Evolutionary conservation across 768 basidiomycete genomes (phyloP).

Genomic region (Macrolepiota albuminosa): DNA sequence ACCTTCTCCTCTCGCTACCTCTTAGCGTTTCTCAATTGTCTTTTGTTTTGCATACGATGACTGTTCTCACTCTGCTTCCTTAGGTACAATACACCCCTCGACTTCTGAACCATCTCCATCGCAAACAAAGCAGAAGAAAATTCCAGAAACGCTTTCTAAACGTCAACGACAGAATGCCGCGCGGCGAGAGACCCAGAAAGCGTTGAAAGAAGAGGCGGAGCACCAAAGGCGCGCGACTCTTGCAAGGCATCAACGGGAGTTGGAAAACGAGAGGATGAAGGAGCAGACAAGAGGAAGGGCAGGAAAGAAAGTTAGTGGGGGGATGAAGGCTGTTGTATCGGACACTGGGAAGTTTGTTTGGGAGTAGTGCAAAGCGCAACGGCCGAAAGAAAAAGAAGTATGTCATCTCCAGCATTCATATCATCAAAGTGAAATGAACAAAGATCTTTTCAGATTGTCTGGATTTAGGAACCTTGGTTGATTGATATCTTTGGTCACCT

Average conservation of each 20-base stretch:
- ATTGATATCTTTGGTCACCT: not conserved
- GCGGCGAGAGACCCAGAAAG: slow-evolving; percentile 50
- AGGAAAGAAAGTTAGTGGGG: slow-evolving; percentile 41
- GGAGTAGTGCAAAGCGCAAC: not conserved
- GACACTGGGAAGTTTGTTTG: slow-evolving; percentile 52
- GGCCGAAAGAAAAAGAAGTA: not conserved
- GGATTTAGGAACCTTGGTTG: not conserved
- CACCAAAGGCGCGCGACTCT: slow-evolving; percentile 42
- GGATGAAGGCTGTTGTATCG: slow-evolving; percentile 60
- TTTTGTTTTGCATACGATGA: not conserved
- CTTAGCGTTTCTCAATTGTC: not conserved
- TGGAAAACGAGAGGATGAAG: slow-evolving; percentile 49
- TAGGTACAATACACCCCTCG: slow-evolving; percentile 13
- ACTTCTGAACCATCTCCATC: slow-evolving; percentile 5
- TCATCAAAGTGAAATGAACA: not conserved
- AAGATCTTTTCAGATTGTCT: not conserved
- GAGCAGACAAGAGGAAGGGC: slow-evolving; percentile 31
- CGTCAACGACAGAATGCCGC: slow-evolving; percentile 65
- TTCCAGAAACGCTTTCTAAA: slow-evolving; percentile 52
- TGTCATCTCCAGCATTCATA: not conserved
- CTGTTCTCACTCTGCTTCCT: not conserved
- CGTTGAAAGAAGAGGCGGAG: slow-evolving; percentile 51
- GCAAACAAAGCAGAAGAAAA: slow-evolving; percentile 17
- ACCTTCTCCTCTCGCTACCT: not conserved
- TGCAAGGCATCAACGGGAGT: slow-evolving; percentile 54